phyloP scores from a whole-genome alignment of 2,329 filamentous ascomycete species.

The Fusarium pseudonygamai region DNA sequence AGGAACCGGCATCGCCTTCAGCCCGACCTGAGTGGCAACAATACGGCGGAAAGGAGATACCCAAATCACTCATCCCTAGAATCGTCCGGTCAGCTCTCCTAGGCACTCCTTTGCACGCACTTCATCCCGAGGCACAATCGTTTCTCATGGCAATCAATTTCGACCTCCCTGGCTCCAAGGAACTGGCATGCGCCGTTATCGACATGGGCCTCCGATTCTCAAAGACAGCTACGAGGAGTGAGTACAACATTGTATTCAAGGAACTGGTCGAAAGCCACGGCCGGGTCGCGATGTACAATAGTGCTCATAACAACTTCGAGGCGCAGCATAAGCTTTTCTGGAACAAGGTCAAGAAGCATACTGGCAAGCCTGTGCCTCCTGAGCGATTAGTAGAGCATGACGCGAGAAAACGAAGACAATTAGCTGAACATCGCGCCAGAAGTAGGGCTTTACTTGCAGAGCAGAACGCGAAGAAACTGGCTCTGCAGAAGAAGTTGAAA shows the following conservation, averaged over 20 bases:
- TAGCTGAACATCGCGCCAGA: not conserved
- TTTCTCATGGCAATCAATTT: constrained; percentile 23
- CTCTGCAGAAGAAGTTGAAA: constrained; percentile 20
- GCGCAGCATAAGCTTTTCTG: constrained; percentile 27
- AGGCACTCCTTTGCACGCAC: not conserved
- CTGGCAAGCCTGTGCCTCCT: constrained; percentile 20
- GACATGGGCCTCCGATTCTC: constrained; percentile 31
- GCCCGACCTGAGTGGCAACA: constrained; percentile 12
- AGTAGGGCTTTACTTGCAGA: constrained; percentile 3
- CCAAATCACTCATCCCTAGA: constrained; percentile 14
- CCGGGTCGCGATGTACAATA: constrained; percentile 11
- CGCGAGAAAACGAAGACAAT: not conserved
- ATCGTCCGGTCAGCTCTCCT: constrained; percentile 1
- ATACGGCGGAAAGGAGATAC: not conserved
- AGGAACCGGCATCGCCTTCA: not conserved
- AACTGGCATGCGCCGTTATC: constrained; percentile 22
- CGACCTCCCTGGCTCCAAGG: not conserved
- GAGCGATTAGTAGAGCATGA: constrained; percentile 6
- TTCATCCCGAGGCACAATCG: constrained; percentile 19
- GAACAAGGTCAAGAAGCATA: constrained; percentile 12
- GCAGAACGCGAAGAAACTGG: constrained; percentile 2
- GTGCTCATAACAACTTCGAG: not conserved
- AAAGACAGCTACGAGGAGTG: constrained; percentile 20
- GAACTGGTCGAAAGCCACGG: not conserved
- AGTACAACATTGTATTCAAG: constrained; percentile 30